Evolutionary conservation across 805 yeast genomes (phyloP).

Genomic region (Candida boleticola): DNA sequence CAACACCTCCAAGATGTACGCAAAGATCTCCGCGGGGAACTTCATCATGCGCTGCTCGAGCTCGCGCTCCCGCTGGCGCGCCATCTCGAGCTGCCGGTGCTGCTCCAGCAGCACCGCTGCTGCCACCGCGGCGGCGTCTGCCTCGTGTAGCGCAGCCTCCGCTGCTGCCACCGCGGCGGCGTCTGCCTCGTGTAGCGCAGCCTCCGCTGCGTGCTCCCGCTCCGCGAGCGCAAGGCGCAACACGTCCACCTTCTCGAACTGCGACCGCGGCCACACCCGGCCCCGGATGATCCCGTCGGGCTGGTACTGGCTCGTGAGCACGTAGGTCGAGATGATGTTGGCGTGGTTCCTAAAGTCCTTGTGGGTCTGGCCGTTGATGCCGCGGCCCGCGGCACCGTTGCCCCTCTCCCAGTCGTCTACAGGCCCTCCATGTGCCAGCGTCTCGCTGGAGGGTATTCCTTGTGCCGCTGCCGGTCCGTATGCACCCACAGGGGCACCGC

Average conservation of each 20-base stretch:
- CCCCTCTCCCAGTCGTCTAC: neutral
- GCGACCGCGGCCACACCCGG: conserved; percentile 46
- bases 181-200: conserved; percentile 19
- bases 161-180: conserved; percentile 11
- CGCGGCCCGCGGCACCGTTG: neutral
- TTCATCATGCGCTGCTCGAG: conserved; percentile 25
- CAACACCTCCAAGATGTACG: conserved; percentile 29
- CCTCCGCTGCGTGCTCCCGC: conserved; percentile 8
- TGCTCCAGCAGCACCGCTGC: too few species aligned
- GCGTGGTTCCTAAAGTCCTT: conserved; percentile 17
- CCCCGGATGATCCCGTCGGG: conserved; percentile 15
- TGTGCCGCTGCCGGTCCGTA: neutral
- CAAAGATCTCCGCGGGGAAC: conserved; percentile 37
- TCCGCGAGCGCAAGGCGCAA: conserved; percentile 30
- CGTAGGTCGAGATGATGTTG: conserved; percentile 32
- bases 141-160: conserved; percentile 17
- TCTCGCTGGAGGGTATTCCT: neutral
- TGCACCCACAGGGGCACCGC: neutral
- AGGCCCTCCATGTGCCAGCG: neutral
- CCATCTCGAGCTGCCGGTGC: too few species aligned
- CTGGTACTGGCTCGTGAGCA: conserved; percentile 23
- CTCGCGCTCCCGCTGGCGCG: too few species aligned
- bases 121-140: conserved; percentile 12
- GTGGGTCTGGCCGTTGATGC: conserved; percentile 1
- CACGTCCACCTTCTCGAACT: conserved; percentile 52